These are phyloP conservation scores for Pugionium dolabratum DNA, from an alignment of 345 rosid genomes.

Conservation along the genomic window DNA sequence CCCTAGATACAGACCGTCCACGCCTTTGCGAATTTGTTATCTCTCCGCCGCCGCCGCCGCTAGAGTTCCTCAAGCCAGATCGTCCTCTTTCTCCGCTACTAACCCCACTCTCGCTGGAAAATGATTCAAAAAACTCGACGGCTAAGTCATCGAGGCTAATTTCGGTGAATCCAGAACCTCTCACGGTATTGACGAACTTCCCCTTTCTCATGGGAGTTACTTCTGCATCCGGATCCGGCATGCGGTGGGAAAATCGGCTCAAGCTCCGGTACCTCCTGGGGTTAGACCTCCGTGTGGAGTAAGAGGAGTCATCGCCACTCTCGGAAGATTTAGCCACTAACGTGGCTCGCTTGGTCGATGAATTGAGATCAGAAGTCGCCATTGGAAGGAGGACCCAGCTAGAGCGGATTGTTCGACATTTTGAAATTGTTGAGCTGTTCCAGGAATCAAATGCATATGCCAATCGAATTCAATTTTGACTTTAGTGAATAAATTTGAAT, in stretches of 20 bases:
- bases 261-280: constrained; percentile 77
- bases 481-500: not conserved
- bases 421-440: constrained; percentile 30
- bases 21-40: constrained; percentile 54
- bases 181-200: constrained; percentile 72
- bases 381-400: constrained; percentile 38
- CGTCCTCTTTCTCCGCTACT: constrained; percentile 53
- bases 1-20: constrained; percentile 89
- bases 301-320: constrained; percentile 49
- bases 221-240: constrained; percentile 47
- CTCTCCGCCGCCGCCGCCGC: constrained; percentile 29
- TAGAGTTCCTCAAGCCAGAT: constrained; percentile 41
- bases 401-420: constrained; percentile 34
- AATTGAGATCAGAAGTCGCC: constrained; percentile 83
- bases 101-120: constrained; percentile 38
- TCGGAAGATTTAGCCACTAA: constrained; percentile 48
- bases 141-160: constrained; percentile 86
- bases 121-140: constrained; percentile 60
- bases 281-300: constrained; percentile 46
- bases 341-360: constrained; percentile 57
- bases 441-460: constrained; percentile 7
- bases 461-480: constrained; percentile 11
- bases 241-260: constrained; percentile 75
- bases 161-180: constrained; percentile 88
- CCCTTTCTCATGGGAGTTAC: constrained; percentile 53